These are phyloP conservation scores for Mikania micrantha DNA, from an alignment of 129 eudicot species.

Conservation along the genomic window DNA sequence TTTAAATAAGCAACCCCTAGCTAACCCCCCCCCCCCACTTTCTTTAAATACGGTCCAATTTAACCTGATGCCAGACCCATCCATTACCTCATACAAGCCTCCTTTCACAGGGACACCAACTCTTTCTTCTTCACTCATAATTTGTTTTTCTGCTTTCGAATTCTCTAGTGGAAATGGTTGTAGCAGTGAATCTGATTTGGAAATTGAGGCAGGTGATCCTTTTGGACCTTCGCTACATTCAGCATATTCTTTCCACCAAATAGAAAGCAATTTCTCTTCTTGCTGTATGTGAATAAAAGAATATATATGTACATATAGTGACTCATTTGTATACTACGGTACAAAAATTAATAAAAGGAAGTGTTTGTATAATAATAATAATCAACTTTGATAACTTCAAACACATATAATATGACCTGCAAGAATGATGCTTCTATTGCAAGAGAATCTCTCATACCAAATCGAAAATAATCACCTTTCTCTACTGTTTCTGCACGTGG, in stretches of 20 bases:
- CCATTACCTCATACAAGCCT: slow-evolving; percentile 82
- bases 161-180: slow-evolving; percentile 31
- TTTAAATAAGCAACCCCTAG: too few relatives aligned
- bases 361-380: neutral
- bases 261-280: slow-evolving; percentile 82
- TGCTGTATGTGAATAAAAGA: slow-evolving; percentile 34
- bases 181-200: slow-evolving; percentile 28
- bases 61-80: neutral
- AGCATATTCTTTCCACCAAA: slow-evolving; percentile 94
- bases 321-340: neutral
- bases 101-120: slow-evolving; percentile 99
- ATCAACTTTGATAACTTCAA: neutral
- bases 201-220: slow-evolving; percentile 39
- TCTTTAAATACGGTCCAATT: neutral
- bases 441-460: slow-evolving; percentile 97
- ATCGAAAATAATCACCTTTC: slow-evolving; percentile 90
- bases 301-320: neutral
- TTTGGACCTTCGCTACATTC: slow-evolving; percentile 95
- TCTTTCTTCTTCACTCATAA: slow-evolving; percentile 67
- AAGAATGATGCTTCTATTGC: slow-evolving; percentile 96
- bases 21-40: neutral
- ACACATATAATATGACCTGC: slow-evolving; percentile 50
- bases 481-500: slow-evolving; percentile 81
- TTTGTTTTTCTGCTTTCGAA: slow-evolving; percentile 24
- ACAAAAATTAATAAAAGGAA: neutral